These are phyloP conservation scores for Aurifilum marmelostoma DNA, from an alignment of 2,329 filamentous ascomycete genomes.

Conservation along the genomic window DNA sequence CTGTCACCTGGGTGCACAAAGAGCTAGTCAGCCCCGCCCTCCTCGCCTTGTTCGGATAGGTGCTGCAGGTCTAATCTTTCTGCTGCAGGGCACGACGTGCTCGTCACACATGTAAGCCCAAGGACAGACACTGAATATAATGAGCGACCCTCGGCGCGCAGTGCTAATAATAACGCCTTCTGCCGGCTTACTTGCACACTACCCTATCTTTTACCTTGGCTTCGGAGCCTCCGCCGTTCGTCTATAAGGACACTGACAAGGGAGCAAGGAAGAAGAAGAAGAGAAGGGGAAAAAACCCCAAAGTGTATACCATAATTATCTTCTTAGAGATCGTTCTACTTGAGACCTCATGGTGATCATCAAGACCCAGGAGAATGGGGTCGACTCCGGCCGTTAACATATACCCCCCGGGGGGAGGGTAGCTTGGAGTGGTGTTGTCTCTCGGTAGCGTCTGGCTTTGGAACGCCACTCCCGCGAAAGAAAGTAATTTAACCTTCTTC, in stretches of 20 bases:
- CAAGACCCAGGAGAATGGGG: neutral
- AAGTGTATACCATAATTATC: no score
- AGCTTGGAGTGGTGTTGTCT: conserved; percentile 1
- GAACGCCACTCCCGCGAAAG: neutral
- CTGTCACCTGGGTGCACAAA: neutral
- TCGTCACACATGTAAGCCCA: conserved; percentile 14
- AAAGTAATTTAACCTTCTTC: neutral
- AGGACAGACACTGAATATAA: neutral
- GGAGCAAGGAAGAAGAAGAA: neutral
- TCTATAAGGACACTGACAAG: neutral
- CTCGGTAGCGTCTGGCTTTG: conserved; percentile 6
- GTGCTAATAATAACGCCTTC: neutral
- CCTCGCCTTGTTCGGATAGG: conserved; percentile 2
- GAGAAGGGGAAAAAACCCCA: neutral
- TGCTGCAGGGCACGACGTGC: conserved; percentile 10
- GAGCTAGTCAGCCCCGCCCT: neutral
- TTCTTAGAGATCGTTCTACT: neutral
- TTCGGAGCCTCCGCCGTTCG: conserved; percentile 1
- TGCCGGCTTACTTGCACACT: neutral
- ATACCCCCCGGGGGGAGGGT: neutral
- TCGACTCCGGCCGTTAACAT: neutral
- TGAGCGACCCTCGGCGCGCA: no score
- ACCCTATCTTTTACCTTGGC: conserved; percentile 7
- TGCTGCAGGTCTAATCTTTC: conserved; percentile 15
- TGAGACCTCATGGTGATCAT: neutral